phyloP scores from a whole-genome alignment of 2,329 filamentous ascomycete species.

The Sporothrix inflata region DNA sequence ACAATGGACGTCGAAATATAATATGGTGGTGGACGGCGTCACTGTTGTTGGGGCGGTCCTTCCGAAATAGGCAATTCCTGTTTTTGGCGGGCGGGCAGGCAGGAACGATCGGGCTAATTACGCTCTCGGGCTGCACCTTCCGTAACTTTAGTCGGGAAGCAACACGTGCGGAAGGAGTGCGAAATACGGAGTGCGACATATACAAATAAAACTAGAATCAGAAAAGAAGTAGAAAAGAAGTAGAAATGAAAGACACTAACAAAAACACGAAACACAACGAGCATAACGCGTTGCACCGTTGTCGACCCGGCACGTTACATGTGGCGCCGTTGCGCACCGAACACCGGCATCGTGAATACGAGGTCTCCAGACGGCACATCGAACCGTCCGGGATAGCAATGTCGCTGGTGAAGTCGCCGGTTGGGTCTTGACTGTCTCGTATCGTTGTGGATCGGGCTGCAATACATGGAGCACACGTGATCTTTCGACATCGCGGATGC shows the following conservation, averaged over 20 bases:
- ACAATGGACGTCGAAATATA: no score
- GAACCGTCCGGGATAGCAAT: not conserved
- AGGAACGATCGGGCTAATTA: not conserved
- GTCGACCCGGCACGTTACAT: not conserved
- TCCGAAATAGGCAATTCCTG: slow-evolving; percentile 1
- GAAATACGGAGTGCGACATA: not conserved
- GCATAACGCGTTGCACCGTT: not conserved
- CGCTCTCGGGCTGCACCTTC: not conserved
- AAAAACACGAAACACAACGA: not conserved
- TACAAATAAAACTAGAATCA: not conserved
- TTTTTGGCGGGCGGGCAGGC: not conserved
- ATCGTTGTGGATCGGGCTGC: not conserved
- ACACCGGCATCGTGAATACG: not conserved
- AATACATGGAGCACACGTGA: not conserved
- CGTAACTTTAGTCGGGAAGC: not conserved
- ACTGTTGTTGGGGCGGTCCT: not conserved
- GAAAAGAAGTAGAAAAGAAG: not conserved
- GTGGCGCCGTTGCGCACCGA: no score
- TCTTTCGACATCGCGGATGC: not conserved
- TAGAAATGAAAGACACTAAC: not conserved
- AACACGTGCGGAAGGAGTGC: not conserved
- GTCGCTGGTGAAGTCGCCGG: not conserved
- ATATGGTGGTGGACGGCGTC: no score
- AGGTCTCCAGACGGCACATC: not conserved
- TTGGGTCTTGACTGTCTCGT: not conserved